Base-by-base conservation (phyloP, 192 early-diverging fungal species). In the Neocallimastix lanati region DNA sequence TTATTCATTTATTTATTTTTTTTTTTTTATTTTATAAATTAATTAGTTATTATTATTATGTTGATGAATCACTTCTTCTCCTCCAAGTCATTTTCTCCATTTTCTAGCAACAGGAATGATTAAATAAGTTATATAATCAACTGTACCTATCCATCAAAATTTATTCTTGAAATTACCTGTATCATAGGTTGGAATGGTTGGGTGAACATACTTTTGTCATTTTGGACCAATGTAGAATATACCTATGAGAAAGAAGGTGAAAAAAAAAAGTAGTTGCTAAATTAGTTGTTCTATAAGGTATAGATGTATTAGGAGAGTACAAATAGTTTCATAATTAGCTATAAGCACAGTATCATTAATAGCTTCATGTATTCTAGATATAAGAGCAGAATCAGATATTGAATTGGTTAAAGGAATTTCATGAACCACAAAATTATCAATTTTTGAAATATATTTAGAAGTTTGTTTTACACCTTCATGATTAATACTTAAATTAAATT, bases 401-500 rank as follows among this genome's bases (percentile, higher is more conserved):
- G 91, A 90, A 77, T 85, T 88, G 2, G 33, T 79, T 9, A 91
- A 79, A 14, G 87, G 82, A 3, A 92, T 80, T 27, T 84, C 77
- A 25, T 87, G 79, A 25, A 86, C 14, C n/a, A 84, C 82, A 33
- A 89, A 78, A 37, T 85, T 80, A 28, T 85, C 82, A 35, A 84
- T 83, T 29, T 87, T 85, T 27, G 80, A 79, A 37, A 89, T 78
- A 81, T 86, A 92, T 0, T 81, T 77, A 4, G 87, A 81, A 21
- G 85, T 85, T 50, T 84, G 79, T 29, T 81, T 81, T 14, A 92
- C 84, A 40, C 88, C 82, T 78, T 85, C 80, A 78, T 89, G 91
- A 14, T 88, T 85, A 0, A 89, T 91, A n/a, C 85, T 88, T 77
- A 92, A 82, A n/a, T n/a, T n/a, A n/a, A n/a, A n/a, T n/a, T n/a